Conservation (phyloP, 305 asterid genomes). For the Fraxinus xanthoxyloides region DNA sequence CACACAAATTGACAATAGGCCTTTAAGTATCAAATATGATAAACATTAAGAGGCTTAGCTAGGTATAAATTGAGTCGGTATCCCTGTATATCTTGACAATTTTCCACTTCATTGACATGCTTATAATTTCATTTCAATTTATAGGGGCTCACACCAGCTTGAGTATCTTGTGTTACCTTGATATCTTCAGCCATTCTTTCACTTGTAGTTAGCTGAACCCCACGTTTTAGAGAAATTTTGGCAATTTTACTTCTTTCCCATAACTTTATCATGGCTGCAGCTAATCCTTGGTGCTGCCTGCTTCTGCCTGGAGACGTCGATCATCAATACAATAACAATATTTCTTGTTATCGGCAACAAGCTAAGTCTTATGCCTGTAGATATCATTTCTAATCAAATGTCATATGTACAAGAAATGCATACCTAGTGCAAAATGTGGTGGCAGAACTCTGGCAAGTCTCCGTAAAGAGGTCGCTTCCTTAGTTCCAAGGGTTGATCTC, state of each 20-base stretch:
- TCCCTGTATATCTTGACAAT: neutral
- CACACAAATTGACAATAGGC: neutral
- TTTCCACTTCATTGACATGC: neutral
- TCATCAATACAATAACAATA: conserved; percentile 11
- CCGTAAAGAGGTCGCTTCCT: conserved; percentile 78
- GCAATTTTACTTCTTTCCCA: conserved; percentile 93
- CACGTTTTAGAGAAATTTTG: conserved; percentile 87
- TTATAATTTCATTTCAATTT: neutral
- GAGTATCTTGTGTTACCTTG: conserved; percentile 53
- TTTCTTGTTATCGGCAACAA: neutral
- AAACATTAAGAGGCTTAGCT: neutral
- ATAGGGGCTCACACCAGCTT: conserved; percentile 4
- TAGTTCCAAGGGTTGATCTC: conserved; percentile 58
- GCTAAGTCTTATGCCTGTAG: neutral
- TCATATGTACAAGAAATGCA: conserved; percentile 21
- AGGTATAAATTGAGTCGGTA: neutral
- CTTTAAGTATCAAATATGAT: neutral
- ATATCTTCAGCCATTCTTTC: conserved; percentile 99
- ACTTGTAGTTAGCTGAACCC: conserved; percentile 94
- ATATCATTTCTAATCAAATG: neutral
- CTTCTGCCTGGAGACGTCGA: conserved; percentile 73
- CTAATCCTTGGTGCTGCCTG: conserved; percentile 96
- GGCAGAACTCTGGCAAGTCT: conserved; percentile 88
- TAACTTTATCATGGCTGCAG: conserved; percentile 83
- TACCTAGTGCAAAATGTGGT: conserved; percentile 97